Conservation (phyloP, 805 yeast species). For the Ogataea neopini region DNA sequence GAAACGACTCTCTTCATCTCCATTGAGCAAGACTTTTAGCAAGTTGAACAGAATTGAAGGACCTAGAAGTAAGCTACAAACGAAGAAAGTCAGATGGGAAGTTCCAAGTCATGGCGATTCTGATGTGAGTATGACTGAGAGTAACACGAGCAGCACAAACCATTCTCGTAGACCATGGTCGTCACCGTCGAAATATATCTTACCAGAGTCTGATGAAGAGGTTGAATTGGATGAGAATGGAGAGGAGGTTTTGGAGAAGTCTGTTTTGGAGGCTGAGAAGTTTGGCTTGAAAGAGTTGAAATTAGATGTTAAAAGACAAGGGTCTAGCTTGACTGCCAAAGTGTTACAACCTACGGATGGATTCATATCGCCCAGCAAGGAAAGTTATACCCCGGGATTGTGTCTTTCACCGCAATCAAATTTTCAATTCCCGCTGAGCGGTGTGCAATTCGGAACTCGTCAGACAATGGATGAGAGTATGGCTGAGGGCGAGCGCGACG, state of each 20-base stretch:
- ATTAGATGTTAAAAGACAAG: slow-evolving; percentile 1
- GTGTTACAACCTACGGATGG: slow-evolving; percentile 14
- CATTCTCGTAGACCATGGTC: background rate
- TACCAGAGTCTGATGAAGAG: background rate
- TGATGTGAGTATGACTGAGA: slow-evolving; percentile 23
- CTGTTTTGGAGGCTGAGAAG: background rate
- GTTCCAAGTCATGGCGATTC: slow-evolving; percentile 32
- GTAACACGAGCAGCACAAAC: background rate
- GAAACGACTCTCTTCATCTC: slow-evolving; percentile 29
- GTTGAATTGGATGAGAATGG: background rate
- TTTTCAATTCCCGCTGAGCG: slow-evolving; percentile 15
- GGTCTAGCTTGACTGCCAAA: slow-evolving; percentile 16
- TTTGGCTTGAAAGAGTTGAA: slow-evolving; percentile 7
- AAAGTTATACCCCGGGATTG: slow-evolving; percentile 14
- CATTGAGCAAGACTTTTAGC: slow-evolving; percentile 21
- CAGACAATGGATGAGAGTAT: slow-evolving; percentile 13
- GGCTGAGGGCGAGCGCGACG: slow-evolving; percentile 12
- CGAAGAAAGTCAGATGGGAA: slow-evolving; percentile 50
- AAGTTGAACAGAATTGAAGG: slow-evolving; percentile 16
- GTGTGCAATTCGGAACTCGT: slow-evolving; percentile 5
- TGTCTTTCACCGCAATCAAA: slow-evolving; percentile 14
- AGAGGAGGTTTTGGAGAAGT: background rate
- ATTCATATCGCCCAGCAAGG: slow-evolving; percentile 8
- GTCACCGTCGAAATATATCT: slow-evolving; percentile 6
- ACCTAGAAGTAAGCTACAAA: slow-evolving; percentile 11